Percentiles rank a stretch among this genome's conserved stretches.
Conservation (phyloP, 108 stramenopile species). For the Skeletonema menzelii region DNA sequence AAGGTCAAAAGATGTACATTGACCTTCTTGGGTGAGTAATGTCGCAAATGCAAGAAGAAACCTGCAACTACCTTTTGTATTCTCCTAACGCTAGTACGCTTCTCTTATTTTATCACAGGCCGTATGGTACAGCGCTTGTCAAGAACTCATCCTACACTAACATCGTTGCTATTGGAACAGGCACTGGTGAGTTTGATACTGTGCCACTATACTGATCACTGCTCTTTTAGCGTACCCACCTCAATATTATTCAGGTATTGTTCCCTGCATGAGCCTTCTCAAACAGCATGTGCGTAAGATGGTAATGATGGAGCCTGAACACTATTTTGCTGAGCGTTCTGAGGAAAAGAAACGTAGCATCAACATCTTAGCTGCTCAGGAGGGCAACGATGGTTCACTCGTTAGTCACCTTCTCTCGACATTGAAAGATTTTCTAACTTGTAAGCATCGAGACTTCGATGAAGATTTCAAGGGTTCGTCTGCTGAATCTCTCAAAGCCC, state of each 20-base stretch:
- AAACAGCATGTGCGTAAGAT: slow-evolving; percentile 38
- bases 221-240: too few species aligned
- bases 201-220: not conserved
- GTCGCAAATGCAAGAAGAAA: too few species aligned
- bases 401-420: not conserved
- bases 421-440: not conserved
- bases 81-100: too few species aligned
- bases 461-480: not conserved
- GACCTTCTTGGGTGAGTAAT: slow-evolving; percentile 54
- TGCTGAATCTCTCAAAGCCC: not conserved
- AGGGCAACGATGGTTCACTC: slow-evolving; percentile 3
- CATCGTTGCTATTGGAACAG: slow-evolving; percentile 40
- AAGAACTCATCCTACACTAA: slow-evolving; percentile 28
- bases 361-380: slow-evolving; percentile 16
- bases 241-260: slow-evolving; percentile 24
- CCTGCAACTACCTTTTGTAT: too few species aligned
- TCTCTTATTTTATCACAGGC: too few species aligned
- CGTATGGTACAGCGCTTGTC: slow-evolving; percentile 48
- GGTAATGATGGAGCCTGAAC: slow-evolving; percentile 25
- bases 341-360: slow-evolving; percentile 8
- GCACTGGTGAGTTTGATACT: slow-evolving; percentile 20
- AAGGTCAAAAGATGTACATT: slow-evolving; percentile 4
- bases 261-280: slow-evolving; percentile 43
- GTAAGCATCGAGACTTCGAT: not conserved
- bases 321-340: slow-evolving; percentile 18